Evolutionary conservation across 1,284 basidiomycete genomes (phyloP).

Genomic region (Moesziomyces sp.): DNA sequence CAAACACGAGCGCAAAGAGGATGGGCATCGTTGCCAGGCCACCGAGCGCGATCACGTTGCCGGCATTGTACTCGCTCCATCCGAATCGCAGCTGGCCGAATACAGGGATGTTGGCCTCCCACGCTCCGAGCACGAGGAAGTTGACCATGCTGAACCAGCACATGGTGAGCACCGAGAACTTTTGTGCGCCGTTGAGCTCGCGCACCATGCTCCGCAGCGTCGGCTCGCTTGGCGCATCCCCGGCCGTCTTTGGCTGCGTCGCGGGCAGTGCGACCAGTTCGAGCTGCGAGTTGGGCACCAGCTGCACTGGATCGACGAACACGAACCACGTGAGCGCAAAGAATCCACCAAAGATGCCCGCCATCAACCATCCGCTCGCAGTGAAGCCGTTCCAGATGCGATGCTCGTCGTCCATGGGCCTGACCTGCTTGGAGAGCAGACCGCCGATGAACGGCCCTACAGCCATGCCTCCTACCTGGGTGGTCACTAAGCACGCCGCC

Average conservation of each 20-base stretch:
- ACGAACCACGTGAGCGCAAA: conserved; percentile 22
- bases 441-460: conserved; percentile 46
- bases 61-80: conserved; percentile 49
- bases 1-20: conserved; percentile 46
- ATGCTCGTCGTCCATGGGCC: conserved; percentile 30
- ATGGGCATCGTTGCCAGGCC: conserved; percentile 46
- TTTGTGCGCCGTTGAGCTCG: conserved; percentile 34
- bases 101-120: conserved; percentile 52
- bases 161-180: conserved; percentile 46
- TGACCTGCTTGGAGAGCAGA: conserved; percentile 31
- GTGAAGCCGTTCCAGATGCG: conserved; percentile 50
- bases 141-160: conserved; percentile 54
- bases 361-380: conserved; percentile 49
- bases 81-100: conserved; percentile 38
- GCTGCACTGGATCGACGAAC: conserved; percentile 28
- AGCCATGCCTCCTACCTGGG: conserved; percentile 49
- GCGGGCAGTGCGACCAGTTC: not conserved
- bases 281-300: not conserved
- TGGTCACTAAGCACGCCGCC: conserved; percentile 48
- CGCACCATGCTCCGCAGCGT: conserved; percentile 28
- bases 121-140: conserved; percentile 48
- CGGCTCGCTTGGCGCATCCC: conserved; percentile 2
- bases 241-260: not conserved
- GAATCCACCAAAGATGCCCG: conserved; percentile 33
- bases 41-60: conserved; percentile 49